phyloP scores from a whole-genome alignment of 2,329 filamentous ascomycete species.

The Cryoendolithus antarcticus region DNA sequence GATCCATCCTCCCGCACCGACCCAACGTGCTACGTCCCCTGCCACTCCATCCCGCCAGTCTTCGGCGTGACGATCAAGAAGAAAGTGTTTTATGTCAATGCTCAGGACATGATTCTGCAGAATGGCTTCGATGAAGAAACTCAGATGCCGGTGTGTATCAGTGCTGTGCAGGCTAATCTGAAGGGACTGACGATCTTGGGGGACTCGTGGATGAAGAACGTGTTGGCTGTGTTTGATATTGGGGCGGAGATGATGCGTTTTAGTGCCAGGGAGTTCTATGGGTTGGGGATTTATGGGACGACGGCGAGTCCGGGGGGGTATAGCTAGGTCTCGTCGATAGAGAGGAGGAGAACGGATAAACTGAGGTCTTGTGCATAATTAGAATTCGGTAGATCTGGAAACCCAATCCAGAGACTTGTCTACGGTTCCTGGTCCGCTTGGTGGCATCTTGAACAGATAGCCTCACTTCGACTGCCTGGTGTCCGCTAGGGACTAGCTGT shows the following conservation, averaged over 20 bases:
- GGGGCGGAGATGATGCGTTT: slow-evolving; percentile 37
- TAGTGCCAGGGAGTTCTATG: slow-evolving; percentile 23
- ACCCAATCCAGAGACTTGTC: too few species aligned
- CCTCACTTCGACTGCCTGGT: too few species aligned
- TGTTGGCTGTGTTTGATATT: slow-evolving; percentile 40
- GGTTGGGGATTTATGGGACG: background rate
- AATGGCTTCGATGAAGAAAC: slow-evolving; percentile 4
- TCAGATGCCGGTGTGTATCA: slow-evolving; percentile 16
- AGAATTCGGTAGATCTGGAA: too few species aligned
- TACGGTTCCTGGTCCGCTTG: too few species aligned
- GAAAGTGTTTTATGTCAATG: slow-evolving; percentile 22
- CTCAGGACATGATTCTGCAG: slow-evolving; percentile 18
- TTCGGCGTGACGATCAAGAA: slow-evolving; percentile 31
- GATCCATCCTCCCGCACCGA: slow-evolving; percentile 8
- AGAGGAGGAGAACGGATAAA: too few species aligned
- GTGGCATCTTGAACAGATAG: too few species aligned
- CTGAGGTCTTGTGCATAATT: too few species aligned
- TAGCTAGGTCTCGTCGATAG: too few species aligned
- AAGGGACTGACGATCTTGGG: slow-evolving; percentile 30
- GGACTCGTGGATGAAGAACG: slow-evolving; percentile 38
- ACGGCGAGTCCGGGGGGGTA: too few species aligned
- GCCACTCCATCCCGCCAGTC: slow-evolving; percentile 28
- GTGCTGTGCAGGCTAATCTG: slow-evolving; percentile 21
- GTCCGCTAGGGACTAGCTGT: too few species aligned
- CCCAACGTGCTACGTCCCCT: slow-evolving; percentile 23